Conservation (phyloP, 2,329 filamentous ascomycete species). For the Talaromyces sp. region DNA sequence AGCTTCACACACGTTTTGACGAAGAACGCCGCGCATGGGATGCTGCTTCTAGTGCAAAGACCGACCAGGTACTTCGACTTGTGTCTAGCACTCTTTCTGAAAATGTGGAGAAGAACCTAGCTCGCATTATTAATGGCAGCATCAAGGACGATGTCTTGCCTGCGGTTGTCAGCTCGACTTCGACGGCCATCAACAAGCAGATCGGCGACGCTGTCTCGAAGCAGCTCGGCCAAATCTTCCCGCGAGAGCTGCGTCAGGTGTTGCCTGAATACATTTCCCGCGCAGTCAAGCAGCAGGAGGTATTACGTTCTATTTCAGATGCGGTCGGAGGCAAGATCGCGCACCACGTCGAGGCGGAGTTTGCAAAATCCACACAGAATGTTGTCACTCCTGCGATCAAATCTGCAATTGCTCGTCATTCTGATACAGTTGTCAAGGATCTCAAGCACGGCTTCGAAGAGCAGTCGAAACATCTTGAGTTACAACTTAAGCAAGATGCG, state of each 20-base stretch:
- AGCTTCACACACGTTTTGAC: constrained; percentile 56
- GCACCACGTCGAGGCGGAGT: constrained; percentile 62
- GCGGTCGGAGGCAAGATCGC: constrained; percentile 62
- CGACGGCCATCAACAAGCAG: constrained; percentile 64
- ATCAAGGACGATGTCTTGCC: constrained; percentile 74
- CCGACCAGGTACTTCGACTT: constrained; percentile 62
- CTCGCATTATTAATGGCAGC: constrained; percentile 68
- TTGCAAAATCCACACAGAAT: constrained; percentile 55
- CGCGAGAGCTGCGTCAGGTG: constrained; percentile 65
- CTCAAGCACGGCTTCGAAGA: constrained; percentile 56
- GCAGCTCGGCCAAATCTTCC: constrained; percentile 59
- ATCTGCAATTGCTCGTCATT: constrained; percentile 58
- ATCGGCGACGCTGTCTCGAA: constrained; percentile 63
- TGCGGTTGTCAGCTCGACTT: constrained; percentile 61
- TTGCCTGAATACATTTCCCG: constrained; percentile 63
- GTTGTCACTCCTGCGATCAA: constrained; percentile 63
- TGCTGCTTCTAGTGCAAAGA: constrained; percentile 57
- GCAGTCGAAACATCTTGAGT: constrained; percentile 47
- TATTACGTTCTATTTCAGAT: constrained; percentile 67
- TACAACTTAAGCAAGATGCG: constrained; percentile 48
- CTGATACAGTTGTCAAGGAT: constrained; percentile 62
- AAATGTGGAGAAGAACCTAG: constrained; percentile 69
- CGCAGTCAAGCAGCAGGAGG: constrained; percentile 66
- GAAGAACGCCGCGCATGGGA: constrained; percentile 64
- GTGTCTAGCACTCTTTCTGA: constrained; percentile 64